These are phyloP conservation scores for Flaveria bidentis DNA, from an alignment of 129 eudicot genomes.

Conservation along the genomic window DNA sequence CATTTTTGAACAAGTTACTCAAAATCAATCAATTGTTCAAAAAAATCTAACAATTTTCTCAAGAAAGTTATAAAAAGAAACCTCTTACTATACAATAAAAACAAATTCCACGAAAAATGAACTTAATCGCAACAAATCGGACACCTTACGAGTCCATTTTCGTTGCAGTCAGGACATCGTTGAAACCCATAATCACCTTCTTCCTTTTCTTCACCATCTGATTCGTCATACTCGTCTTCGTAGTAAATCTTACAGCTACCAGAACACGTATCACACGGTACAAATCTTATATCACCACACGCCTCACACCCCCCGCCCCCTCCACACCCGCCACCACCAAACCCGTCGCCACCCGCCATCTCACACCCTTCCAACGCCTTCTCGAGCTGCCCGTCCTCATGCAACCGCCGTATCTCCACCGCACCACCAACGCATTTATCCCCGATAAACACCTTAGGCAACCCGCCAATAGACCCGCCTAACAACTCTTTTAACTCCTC, in stretches of 20 bases:
- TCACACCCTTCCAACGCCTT: constrained; percentile 66
- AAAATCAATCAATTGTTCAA: constrained; percentile 19
- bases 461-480: constrained; percentile 50
- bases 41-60: background rate
- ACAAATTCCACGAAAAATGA: constrained; percentile 20
- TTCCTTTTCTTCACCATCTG: constrained; percentile 43
- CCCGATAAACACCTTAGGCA: constrained; percentile 82
- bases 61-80: constrained; percentile 1
- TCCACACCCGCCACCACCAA: constrained; percentile 25
- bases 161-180: constrained; percentile 92
- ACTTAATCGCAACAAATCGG: constrained; percentile 80
- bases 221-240: constrained; percentile 52
- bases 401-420: constrained; percentile 60
- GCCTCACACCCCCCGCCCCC: constrained; percentile 62
- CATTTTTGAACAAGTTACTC: background rate
- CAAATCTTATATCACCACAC: constrained; percentile 85
- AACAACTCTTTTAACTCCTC: constrained; percentile 73
- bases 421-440: constrained; percentile 68
- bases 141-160: constrained; percentile 85
- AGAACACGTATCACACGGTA: constrained; percentile 93
- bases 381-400: constrained; percentile 85
- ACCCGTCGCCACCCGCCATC: constrained; percentile 36
- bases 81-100: constrained; percentile 28
- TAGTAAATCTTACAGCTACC: constrained; percentile 91
- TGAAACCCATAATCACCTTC: constrained; percentile 78